Base-by-base conservation (phyloP, 2,329 filamentous ascomycete genomes). In the Sclerotinia spermophila region DNA sequence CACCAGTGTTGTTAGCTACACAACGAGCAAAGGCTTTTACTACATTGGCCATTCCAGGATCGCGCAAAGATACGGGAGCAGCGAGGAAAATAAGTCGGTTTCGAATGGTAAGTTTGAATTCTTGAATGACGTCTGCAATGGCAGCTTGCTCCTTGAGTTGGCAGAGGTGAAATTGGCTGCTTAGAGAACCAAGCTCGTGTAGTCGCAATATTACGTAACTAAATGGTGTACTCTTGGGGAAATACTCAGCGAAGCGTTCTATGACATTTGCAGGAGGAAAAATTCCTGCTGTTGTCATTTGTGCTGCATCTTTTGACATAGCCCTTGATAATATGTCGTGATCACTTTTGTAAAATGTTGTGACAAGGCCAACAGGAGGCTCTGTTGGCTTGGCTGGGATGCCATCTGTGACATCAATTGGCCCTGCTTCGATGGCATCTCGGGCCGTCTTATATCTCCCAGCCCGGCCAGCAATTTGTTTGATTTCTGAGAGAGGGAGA, bases 381-480 rank as follows among this genome's bases (percentile, higher is more conserved):
- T 58, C 62, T 13, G 51, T 33, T 17, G 33, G 30, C 21, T 65
- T 33, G n/a, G 40, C 19, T 2, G 72, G 35, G 15, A 24, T 38
- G 30, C 30, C 58, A 48, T 60, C 60, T 35, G 60, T 53, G 40
- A 66, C 17, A 21, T 72, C 72, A 30, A 59, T 59, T 15, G 65
- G 40, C 27, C 71, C 74, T 30, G 73, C 60, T 35, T 78, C 71
- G 62, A 81, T 81, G 40, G 85, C 84, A 77, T 91, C 85, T 40
- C 85, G 83, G 3, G 92, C 92, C 40, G 91, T 90, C 70, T 90
- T 89, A 81, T 90, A 99, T 60, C 96, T 90, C 40, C 96, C 96
- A 19, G 96, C 96, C 74, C 96, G 89, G 27, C 96, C 96, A 65
- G 90, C 96, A 77, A 99, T 99, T 79, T 99, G 96, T 80, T 97